phyloP scores from a whole-genome alignment of 768 basidiomycete species.

The Chlorophyllum brunneum region DNA sequence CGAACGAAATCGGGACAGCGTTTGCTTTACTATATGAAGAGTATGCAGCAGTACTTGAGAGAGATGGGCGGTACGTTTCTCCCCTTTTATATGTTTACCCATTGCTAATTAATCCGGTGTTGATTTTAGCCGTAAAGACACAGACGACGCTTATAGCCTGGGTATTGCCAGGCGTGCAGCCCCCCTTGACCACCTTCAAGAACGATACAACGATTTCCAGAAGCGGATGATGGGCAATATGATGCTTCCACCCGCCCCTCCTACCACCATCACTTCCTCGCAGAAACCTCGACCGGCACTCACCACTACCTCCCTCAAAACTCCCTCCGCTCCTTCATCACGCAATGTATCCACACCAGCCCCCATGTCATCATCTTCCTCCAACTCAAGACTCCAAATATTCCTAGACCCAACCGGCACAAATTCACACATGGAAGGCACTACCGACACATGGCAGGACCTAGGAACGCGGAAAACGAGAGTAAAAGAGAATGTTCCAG shows the following conservation, averaged over 20 bases:
- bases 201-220: constrained; percentile 82
- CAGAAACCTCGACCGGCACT: constrained; percentile 30
- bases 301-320: constrained; percentile 41
- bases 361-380: constrained; percentile 30
- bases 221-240: constrained; percentile 77
- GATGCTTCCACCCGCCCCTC: constrained; percentile 33
- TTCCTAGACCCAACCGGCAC: constrained; percentile 69
- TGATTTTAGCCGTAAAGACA: constrained; percentile 66
- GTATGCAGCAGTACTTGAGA: constrained; percentile 80
- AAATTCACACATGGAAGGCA: constrained; percentile 39
- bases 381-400: constrained; percentile 61
- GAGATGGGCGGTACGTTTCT: constrained; percentile 64
- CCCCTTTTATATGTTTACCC: constrained; percentile 4
- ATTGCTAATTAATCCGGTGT: constrained; percentile 6
- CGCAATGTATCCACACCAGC: constrained; percentile 18
- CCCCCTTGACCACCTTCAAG: constrained; percentile 78
- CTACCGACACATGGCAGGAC: constrained; percentile 58
- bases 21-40: constrained; percentile 90
- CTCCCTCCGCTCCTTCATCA: constrained; percentile 32
- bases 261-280: constrained; percentile 27
- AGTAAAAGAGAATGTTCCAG: constrained; percentile 75
- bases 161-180: constrained; percentile 82
- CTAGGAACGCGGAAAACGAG: constrained; percentile 75
- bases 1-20: constrained; percentile 84
- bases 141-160: constrained; percentile 85